phyloP scores from a whole-genome alignment of 805 yeast genomes.

The Metschnikowia continentalis region DNA sequence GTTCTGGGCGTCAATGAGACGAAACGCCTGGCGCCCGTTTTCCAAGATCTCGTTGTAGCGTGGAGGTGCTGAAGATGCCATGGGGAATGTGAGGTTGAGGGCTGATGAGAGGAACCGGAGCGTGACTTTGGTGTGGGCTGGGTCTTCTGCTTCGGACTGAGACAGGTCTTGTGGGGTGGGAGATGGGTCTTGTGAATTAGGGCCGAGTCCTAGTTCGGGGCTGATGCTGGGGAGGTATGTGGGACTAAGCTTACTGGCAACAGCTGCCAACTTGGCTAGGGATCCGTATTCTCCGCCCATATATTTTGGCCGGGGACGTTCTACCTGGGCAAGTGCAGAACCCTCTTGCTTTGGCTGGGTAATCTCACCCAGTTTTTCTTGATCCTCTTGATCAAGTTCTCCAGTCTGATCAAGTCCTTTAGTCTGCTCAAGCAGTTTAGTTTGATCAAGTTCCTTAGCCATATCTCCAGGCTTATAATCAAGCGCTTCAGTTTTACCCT shows the following conservation, averaged over 20 bases:
- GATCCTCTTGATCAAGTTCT: neutral
- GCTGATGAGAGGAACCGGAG: constrained; percentile 51
- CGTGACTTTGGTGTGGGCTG: constrained; percentile 19
- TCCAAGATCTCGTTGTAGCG: constrained; percentile 71
- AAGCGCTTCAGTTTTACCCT: no score
- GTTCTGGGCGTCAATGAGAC: constrained; percentile 23
- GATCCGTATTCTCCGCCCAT: neutral
- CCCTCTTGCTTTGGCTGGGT: no score
- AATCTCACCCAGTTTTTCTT: neutral
- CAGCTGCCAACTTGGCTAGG: neutral
- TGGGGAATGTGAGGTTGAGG: constrained; percentile 63
- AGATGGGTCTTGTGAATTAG: neutral
- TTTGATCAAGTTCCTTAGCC: no score
- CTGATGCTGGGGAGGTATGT: neutral
- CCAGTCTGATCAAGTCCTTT: no score
- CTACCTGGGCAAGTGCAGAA: neutral
- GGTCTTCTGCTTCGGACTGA: neutral
- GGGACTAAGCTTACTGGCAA: constrained; percentile 3
- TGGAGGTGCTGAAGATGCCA: constrained; percentile 71
- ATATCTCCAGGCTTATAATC: no score
- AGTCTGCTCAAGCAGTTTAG: no score
- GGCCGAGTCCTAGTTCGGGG: neutral
- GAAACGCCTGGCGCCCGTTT: constrained; percentile 71
- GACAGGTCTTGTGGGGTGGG: neutral
- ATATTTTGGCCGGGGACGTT: neutral